phyloP scores from a whole-genome alignment of 1,139 yeast genomes.

The Saccharomyces hybrid region DNA sequence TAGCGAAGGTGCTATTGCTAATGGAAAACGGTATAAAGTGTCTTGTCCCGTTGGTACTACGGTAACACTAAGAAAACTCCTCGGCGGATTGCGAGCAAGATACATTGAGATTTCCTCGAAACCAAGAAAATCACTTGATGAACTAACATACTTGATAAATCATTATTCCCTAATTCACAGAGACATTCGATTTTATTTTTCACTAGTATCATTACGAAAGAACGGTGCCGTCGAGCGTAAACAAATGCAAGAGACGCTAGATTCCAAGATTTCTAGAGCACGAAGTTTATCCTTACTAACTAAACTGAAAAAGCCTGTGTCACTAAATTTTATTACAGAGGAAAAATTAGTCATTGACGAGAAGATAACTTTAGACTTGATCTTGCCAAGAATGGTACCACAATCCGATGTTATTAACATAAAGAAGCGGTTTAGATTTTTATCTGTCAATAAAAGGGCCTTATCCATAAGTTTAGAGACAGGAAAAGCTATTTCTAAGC shows the following conservation, averaged over 20 bases:
- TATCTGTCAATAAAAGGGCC: constrained; percentile 34
- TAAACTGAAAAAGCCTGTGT: constrained; percentile 13
- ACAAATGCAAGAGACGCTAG: constrained; percentile 18
- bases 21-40: constrained; percentile 14
- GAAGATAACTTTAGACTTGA: constrained; percentile 10
- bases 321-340: constrained; percentile 15
- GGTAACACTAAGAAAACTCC: constrained; percentile 31
- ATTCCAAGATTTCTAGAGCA: constrained; percentile 14
- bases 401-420: constrained; percentile 18
- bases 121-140: constrained; percentile 22
- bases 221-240: constrained; percentile 13
- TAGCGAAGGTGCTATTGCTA: constrained; percentile 26
- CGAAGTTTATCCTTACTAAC: constrained; percentile 17
- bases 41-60: constrained; percentile 35
- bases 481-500: constrained; percentile 28
- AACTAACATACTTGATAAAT: constrained; percentile 26
- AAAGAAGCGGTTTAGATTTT: constrained; percentile 21
- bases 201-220: constrained; percentile 16
- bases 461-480: constrained; percentile 25
- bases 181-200: constrained; percentile 30
- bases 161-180: constrained; percentile 33
- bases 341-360: constrained; percentile 12
- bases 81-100: constrained; percentile 35
- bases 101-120: constrained; percentile 29
- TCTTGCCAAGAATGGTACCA: constrained; percentile 32